These are phyloP conservation scores for Ceratocystis diversiconidia DNA, from an alignment of 2,329 filamentous ascomycete genomes.

Conservation along the genomic window DNA sequence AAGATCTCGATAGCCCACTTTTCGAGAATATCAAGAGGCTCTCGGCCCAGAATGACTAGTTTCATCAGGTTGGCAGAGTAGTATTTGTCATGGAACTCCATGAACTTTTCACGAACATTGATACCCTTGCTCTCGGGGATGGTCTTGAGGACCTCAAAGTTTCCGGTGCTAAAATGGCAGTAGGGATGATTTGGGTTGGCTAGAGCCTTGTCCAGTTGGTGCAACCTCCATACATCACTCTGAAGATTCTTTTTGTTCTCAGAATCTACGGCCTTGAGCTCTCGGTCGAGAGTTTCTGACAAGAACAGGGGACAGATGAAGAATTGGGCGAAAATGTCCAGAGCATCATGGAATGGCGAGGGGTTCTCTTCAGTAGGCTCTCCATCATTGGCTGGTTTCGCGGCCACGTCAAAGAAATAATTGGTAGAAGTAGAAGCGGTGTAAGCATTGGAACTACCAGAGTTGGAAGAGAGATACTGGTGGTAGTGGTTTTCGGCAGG, in stretches of 20 bases:
- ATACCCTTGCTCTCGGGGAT: slow-evolving; percentile 64
- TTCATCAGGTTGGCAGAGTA: slow-evolving; percentile 95
- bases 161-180: slow-evolving; percentile 84
- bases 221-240: slow-evolving; percentile 72
- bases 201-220: slow-evolving; percentile 78
- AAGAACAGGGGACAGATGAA: slow-evolving; percentile 82
- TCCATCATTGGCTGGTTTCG: slow-evolving; percentile 52
- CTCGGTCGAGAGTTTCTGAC: slow-evolving; percentile 69
- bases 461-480: slow-evolving; percentile 79
- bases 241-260: slow-evolving; percentile 98
- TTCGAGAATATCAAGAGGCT: slow-evolving; percentile 68
- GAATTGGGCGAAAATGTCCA: slow-evolving; percentile 89
- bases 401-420: slow-evolving; percentile 92
- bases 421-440: slow-evolving; percentile 89
- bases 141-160: slow-evolving; percentile 71
- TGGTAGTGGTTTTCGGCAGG: slow-evolving; percentile 92
- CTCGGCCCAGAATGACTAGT: slow-evolving; percentile 69
- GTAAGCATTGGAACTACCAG: slow-evolving; percentile 87
- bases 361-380: slow-evolving; percentile 41
- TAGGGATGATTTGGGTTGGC: slow-evolving; percentile 79
- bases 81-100: slow-evolving; percentile 76
- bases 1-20: slow-evolving; percentile 76
- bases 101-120: slow-evolving; percentile 80
- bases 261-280: slow-evolving; percentile 79
- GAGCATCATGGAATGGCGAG: slow-evolving; percentile 57